phyloP scores from a whole-genome alignment of 352 stramenopile species.

The Globisporangium radiosum region DNA sequence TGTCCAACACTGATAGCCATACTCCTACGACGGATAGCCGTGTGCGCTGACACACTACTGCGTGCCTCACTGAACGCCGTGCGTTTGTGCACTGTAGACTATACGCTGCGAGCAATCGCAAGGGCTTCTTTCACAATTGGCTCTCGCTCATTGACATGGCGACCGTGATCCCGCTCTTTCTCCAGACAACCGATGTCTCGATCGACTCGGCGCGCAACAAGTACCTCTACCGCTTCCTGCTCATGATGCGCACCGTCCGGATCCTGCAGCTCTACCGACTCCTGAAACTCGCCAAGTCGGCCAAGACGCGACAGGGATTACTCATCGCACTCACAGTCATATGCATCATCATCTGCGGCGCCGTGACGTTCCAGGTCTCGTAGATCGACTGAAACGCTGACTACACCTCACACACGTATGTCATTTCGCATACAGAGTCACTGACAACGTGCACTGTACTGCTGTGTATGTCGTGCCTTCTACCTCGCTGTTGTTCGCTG shows the following conservation, averaged over 20 bases:
- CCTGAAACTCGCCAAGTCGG: slow-evolving; percentile 44
- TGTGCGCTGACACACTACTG: neutral
- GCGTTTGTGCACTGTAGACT: slow-evolving; percentile 20
- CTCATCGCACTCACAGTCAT: slow-evolving; percentile 46
- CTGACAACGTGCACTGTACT: too few species aligned
- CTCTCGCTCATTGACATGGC: slow-evolving; percentile 53
- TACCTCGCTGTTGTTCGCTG: neutral
- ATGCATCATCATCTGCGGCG: slow-evolving; percentile 61
- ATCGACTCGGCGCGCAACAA: slow-evolving; percentile 16
- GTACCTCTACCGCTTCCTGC: slow-evolving; percentile 50
- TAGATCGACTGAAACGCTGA: too few species aligned
- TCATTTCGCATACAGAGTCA: neutral
- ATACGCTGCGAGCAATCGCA: slow-evolving; percentile 59
- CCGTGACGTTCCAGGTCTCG: slow-evolving; percentile 46
- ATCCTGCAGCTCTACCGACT: slow-evolving; percentile 63
- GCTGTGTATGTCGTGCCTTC: too few species aligned
- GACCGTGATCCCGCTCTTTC: slow-evolving; percentile 38
- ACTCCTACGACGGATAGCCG: neutral
- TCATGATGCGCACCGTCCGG: slow-evolving; percentile 54
- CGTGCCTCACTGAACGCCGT: neutral
- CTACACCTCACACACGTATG: neutral
- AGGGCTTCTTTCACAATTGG: slow-evolving; percentile 48
- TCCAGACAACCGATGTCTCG: slow-evolving; percentile 26
- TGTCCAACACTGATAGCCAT: neutral
- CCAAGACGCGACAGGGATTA: slow-evolving; percentile 44